phyloP scores from a whole-genome alignment of 139 green algal genomes.

The Cymbomonas tetramitiformis region DNA sequence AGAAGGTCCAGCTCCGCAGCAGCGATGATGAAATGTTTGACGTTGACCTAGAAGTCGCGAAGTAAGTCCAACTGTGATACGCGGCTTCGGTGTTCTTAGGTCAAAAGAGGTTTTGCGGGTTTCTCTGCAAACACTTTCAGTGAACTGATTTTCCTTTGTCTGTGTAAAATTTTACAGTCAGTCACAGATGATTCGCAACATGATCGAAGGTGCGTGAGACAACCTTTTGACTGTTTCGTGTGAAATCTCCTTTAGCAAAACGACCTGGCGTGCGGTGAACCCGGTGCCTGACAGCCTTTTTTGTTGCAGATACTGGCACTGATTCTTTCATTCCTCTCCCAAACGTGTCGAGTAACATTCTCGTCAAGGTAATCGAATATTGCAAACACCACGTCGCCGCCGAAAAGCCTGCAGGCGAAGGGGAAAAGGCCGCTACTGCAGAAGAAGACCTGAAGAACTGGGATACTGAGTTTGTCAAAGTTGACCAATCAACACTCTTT shows the following conservation, averaged over 20 bases:
- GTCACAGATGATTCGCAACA: constrained; percentile 1
- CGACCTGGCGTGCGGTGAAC: neutral
- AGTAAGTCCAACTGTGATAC: neutral
- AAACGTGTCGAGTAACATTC: constrained; percentile 37
- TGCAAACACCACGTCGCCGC: constrained; percentile 84
- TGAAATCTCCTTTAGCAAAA: neutral
- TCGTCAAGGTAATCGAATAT: constrained; percentile 82
- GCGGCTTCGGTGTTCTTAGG: neutral
- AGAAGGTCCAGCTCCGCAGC: neutral
- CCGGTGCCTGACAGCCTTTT: neutral
- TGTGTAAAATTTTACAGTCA: too few species aligned
- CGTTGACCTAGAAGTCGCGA: constrained; percentile 1
- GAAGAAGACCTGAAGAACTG: constrained; percentile 83
- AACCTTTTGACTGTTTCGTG: constrained; percentile 14
- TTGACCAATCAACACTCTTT: constrained; percentile 92
- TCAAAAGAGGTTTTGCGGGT: neutral
- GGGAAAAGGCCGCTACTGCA: constrained; percentile 8
- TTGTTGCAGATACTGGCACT: constrained; percentile 20
- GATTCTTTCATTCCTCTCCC: constrained; percentile 33
- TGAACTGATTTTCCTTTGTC: neutral
- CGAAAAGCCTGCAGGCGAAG: constrained; percentile 16
- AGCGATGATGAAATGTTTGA: constrained; percentile 2
- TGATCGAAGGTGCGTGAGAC: constrained; percentile 11
- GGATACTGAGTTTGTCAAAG: constrained; percentile 88
- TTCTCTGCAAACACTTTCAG: neutral